A percentile compares a stretch with the other conserved stretches of the same genome.
These are phyloP conservation scores for Lycium ferocissimum DNA, from an alignment of 257 asterid species.

Conservation along the genomic window DNA sequence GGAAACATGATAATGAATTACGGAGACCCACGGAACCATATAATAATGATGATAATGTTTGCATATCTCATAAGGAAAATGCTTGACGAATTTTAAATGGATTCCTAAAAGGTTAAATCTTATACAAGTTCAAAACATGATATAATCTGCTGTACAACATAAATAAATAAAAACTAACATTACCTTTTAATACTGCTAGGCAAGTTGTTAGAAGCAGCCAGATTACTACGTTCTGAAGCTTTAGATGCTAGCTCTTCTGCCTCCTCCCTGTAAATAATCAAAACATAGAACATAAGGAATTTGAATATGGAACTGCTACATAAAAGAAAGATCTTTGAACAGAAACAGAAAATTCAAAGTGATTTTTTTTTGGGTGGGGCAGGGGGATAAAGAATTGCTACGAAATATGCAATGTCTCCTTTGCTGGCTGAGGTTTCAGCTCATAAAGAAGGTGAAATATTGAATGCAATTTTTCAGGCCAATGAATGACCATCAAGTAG, in stretches of 20 bases:
- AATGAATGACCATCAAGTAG: not conserved
- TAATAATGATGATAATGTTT: no score
- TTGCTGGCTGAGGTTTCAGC: not conserved
- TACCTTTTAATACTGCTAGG: slow-evolving; percentile 66
- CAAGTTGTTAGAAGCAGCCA: slow-evolving; percentile 38
- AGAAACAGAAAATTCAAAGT: not conserved
- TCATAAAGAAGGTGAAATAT: not conserved
- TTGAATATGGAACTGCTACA: not conserved
- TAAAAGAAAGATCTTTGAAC: not conserved
- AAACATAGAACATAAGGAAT: not conserved
- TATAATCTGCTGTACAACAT: not conserved
- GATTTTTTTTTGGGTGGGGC: not conserved
- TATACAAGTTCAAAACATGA: not conserved
- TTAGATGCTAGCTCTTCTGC: slow-evolving; percentile 62
- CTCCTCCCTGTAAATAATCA: slow-evolving; percentile 60
- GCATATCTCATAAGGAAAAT: no score
- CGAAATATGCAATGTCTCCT: not conserved
- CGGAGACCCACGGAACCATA: no score
- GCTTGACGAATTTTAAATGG: not conserved
- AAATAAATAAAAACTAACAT: not conserved
- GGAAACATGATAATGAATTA: no score
- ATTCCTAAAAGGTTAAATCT: not conserved
- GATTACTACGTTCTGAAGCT: slow-evolving; percentile 39
- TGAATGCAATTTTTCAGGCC: not conserved
- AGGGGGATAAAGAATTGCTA: not conserved